These are phyloP conservation scores for Betula pendula DNA, from an alignment of 306 rosid species.

Conservation along the genomic window DNA sequence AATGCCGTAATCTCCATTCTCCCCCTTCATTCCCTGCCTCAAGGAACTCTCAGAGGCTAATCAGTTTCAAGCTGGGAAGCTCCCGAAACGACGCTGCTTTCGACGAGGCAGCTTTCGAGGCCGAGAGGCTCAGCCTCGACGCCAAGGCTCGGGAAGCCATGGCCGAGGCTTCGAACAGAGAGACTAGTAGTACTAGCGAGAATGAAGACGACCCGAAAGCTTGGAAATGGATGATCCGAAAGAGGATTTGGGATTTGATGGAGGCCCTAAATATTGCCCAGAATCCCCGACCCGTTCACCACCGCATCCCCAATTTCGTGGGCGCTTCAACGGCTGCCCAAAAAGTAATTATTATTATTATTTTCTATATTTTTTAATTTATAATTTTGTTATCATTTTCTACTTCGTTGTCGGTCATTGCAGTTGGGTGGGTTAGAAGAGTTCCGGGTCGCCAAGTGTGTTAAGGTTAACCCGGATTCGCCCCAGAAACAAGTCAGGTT, in stretches of 20 bases:
- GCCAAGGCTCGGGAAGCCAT: constrained; percentile 66
- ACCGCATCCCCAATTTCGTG: constrained; percentile 86
- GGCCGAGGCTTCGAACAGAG: constrained; percentile 51
- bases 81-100: constrained; percentile 26
- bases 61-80: constrained; percentile 29
- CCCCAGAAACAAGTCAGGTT: constrained; percentile 96
- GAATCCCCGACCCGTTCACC: constrained; percentile 87
- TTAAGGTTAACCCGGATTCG: constrained; percentile 95
- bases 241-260: constrained; percentile 83
- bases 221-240: constrained; percentile 91
- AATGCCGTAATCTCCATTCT: not conserved
- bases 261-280: constrained; percentile 64
- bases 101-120: constrained; percentile 78
- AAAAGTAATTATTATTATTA: constrained; percentile 37
- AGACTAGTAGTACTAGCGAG: constrained; percentile 17
- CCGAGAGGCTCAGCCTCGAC: constrained; percentile 67
- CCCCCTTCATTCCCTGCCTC: constrained; percentile 26
- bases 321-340: constrained; percentile 74
- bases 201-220: constrained; percentile 71
- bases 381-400: not conserved
- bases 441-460: constrained; percentile 61
- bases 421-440: constrained; percentile 69
- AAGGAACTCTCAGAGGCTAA: constrained; percentile 15
- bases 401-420: constrained; percentile 27
- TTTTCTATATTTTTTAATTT: not conserved